Percentiles rank a stretch among this genome's conserved stretches.
Conservation (phyloP, 306 rosid genomes). For the Cercis canadensis region DNA sequence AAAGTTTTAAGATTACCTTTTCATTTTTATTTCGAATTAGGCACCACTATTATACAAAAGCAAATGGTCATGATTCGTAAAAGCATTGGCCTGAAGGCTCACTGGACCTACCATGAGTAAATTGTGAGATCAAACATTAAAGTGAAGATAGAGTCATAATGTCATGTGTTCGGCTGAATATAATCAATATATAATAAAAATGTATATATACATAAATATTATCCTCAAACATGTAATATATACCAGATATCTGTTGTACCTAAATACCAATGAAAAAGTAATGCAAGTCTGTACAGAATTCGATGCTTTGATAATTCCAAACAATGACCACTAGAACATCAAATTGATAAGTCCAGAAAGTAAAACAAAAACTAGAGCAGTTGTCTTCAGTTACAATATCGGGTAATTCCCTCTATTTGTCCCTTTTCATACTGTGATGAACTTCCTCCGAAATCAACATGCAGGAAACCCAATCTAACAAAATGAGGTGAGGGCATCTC, state of each 20-base stretch:
- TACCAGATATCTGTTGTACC: neutral
- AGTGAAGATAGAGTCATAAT: too few species aligned
- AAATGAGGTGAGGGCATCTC: slow-evolving; percentile 28
- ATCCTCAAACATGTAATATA: too few species aligned
- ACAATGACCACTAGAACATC: neutral
- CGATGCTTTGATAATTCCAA: slow-evolving; percentile 32
- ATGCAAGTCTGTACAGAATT: slow-evolving; percentile 36
- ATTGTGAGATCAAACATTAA: neutral
- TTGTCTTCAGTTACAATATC: neutral
- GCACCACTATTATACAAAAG: too few species aligned
- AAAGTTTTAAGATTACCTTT: too few species aligned
- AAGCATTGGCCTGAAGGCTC: too few species aligned
- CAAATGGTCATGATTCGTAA: too few species aligned
- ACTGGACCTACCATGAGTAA: neutral
- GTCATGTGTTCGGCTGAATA: too few species aligned
- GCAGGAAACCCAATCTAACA: neutral
- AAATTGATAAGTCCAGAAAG: slow-evolving; percentile 5
- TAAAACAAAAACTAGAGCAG: neutral
- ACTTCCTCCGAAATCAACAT: slow-evolving; percentile 17
- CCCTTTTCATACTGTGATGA: slow-evolving; percentile 9
- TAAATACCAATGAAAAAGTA: slow-evolving; percentile 20
- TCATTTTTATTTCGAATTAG: too few species aligned
- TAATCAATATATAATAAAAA: too few species aligned
- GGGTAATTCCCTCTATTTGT: neutral
- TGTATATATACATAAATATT: too few species aligned